Conservation (phyloP, 371 early-diverging fungal genomes). For the Basidiobolus meristosporus region DNA sequence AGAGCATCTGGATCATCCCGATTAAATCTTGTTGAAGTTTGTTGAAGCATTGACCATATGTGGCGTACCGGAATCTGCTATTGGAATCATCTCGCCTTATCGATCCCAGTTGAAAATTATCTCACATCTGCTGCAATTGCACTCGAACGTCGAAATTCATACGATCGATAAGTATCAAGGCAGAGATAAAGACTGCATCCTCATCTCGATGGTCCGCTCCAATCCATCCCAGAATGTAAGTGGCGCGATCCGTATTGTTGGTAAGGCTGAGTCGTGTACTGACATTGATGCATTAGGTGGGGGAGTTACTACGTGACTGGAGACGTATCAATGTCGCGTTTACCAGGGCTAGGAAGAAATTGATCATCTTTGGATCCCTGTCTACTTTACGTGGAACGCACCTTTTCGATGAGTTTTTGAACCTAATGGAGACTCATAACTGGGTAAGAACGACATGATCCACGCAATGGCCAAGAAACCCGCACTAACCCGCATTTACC, state of each 20-base stretch:
- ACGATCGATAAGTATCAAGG: slow-evolving; percentile 91
- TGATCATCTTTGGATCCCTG: slow-evolving; percentile 78
- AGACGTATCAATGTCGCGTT: slow-evolving; percentile 94
- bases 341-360: slow-evolving; percentile 78
- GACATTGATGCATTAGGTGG: slow-evolving; percentile 19
- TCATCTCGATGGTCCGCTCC: slow-evolving; percentile 77
- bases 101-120: slow-evolving; percentile 60
- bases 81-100: slow-evolving; percentile 78
- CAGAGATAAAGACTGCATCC: slow-evolving; percentile 74
- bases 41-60: slow-evolving; percentile 27
- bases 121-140: slow-evolving; percentile 12
- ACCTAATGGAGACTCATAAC: slow-evolving; percentile 18
- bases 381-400: slow-evolving; percentile 34
- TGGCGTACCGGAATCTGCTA: slow-evolving; percentile 36
- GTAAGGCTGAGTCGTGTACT: neutral
- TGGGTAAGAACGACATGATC: slow-evolving; percentile 9
- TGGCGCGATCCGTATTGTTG: neutral
- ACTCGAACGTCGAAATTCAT: slow-evolving; percentile 32
- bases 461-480: neutral
- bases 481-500: neutral
- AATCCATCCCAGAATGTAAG: slow-evolving; percentile 45
- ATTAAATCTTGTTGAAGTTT: slow-evolving; percentile 10
- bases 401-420: slow-evolving; percentile 25
- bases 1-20: neutral
- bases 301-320: slow-evolving; percentile 82